These are phyloP conservation scores for Cyathus striatus DNA, from an alignment of 768 basidiomycete genomes.

Conservation along the genomic window DNA sequence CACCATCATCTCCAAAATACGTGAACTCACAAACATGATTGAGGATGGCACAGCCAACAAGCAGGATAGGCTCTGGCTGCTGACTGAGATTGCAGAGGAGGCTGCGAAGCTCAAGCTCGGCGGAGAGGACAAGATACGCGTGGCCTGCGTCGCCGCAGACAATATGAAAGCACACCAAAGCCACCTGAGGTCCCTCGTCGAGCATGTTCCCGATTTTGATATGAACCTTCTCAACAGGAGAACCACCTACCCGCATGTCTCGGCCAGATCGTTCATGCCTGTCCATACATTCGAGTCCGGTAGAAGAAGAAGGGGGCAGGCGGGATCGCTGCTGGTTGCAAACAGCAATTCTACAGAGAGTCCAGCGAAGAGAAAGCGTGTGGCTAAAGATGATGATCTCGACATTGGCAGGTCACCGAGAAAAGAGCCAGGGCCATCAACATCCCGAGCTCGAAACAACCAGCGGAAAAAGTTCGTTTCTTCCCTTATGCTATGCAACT, in stretches of 20 bases:
- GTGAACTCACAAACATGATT: conserved; percentile 69
- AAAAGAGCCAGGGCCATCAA: conserved; percentile 51
- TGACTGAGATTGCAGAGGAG: conserved; percentile 93
- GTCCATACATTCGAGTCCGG: conserved; percentile 55
- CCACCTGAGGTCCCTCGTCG: conserved; percentile 60
- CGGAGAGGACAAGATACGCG: conserved; percentile 96
- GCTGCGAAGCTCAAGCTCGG: conserved; percentile 87
- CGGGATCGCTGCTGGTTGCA: conserved; percentile 46
- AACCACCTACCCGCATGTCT: conserved; percentile 75
- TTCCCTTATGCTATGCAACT: background rate
- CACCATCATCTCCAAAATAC: conserved; percentile 77
- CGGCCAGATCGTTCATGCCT: conserved; percentile 65
- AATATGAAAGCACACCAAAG: conserved; percentile 63
- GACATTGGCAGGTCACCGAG: conserved; percentile 57
- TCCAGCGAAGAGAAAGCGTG: conserved; percentile 61
- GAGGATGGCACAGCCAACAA: conserved; percentile 53
- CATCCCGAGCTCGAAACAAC: conserved; percentile 45
- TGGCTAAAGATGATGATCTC: conserved; percentile 57
- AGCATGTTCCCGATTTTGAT: conserved; percentile 62
- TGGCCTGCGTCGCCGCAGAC: conserved; percentile 88
- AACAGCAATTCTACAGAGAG: conserved; percentile 45
- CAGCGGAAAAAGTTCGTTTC: conserved; percentile 57
- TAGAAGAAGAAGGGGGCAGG: conserved; percentile 52
- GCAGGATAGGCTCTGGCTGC: conserved; percentile 77
- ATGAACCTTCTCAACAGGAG: conserved; percentile 48